These are phyloP conservation scores for Sanguinoderma infundibulare DNA, from an alignment of 1,284 basidiomycete genomes.

Conservation along the genomic window DNA sequence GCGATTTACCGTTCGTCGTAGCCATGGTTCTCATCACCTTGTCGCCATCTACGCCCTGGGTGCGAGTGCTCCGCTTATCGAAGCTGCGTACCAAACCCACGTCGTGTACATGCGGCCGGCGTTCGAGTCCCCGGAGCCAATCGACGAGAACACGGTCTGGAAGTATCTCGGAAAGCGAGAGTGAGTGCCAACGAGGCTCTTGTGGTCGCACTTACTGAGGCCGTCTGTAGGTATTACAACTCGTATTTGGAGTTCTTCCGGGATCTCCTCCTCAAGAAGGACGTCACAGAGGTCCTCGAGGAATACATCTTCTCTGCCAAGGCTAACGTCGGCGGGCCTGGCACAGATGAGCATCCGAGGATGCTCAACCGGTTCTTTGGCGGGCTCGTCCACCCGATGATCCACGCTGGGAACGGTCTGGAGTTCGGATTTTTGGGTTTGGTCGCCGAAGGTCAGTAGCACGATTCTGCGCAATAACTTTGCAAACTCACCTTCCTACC, in stretches of 20 bases:
- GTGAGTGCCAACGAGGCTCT: neutral
- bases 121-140: constrained; percentile 44
- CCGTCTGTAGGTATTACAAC: constrained; percentile 52
- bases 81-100: constrained; percentile 48
- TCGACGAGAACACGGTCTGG: constrained; percentile 48
- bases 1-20: constrained; percentile 22
- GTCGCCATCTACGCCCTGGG: constrained; percentile 56
- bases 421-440: constrained; percentile 69
- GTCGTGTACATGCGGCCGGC: constrained; percentile 43
- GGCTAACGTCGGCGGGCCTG: constrained; percentile 46
- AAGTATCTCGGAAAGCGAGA: constrained; percentile 34
- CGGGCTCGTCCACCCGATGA: constrained; percentile 66
- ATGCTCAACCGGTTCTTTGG: constrained; percentile 66
- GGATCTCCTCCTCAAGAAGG: constrained; percentile 46
- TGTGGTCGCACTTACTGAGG: neutral
- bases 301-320: constrained; percentile 59
- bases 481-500: neutral
- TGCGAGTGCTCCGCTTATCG: constrained; percentile 43
- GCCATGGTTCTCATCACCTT: constrained; percentile 55
- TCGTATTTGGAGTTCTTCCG: constrained; percentile 65
- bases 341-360: constrained; percentile 29
- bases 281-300: constrained; percentile 49
- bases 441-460: constrained; percentile 58
- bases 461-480: neutral
- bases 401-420: constrained; percentile 64